Evolutionary conservation across 306 rosid genomes (phyloP).

Genomic region (Cicer chorassanicum): DNA sequence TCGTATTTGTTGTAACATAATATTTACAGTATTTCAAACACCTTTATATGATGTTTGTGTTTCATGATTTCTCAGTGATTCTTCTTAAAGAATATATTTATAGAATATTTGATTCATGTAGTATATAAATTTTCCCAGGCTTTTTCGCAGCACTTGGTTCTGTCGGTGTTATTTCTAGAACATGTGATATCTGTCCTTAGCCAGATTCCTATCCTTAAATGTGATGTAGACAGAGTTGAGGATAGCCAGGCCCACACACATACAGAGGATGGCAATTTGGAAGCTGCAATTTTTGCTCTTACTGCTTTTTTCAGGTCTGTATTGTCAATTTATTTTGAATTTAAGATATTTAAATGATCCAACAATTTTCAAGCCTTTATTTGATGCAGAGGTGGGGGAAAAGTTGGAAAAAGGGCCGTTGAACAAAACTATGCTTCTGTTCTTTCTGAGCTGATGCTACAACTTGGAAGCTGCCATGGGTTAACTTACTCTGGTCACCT

Average conservation of each 20-base stretch:
- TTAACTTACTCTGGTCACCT: constrained; percentile 74
- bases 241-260: constrained; percentile 63
- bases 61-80: constrained; percentile 12
- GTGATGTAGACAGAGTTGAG: constrained; percentile 65
- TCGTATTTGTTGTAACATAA: neutral
- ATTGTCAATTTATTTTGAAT: constrained; percentile 25
- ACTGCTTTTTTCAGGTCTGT: constrained; percentile 92
- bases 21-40: constrained; percentile 1
- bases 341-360: constrained; percentile 38
- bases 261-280: constrained; percentile 71
- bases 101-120: constrained; percentile 27
- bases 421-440: constrained; percentile 92
- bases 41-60: constrained; percentile 8
- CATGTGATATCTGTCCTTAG: constrained; percentile 76
- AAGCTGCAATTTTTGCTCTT: constrained; percentile 86
- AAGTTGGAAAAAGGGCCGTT: constrained; percentile 90
- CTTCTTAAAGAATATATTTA: constrained; percentile 12
- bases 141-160: constrained; percentile 85
- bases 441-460: constrained; percentile 90
- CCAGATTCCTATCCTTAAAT: constrained; percentile 66
- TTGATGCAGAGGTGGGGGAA: constrained; percentile 94
- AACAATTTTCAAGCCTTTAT: constrained; percentile 31
- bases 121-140: constrained; percentile 58
- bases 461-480: constrained; percentile 91
- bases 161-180: constrained; percentile 84